These are phyloP conservation scores for Populus deltoides DNA, from an alignment of 345 rosid species.

Conservation along the genomic window DNA sequence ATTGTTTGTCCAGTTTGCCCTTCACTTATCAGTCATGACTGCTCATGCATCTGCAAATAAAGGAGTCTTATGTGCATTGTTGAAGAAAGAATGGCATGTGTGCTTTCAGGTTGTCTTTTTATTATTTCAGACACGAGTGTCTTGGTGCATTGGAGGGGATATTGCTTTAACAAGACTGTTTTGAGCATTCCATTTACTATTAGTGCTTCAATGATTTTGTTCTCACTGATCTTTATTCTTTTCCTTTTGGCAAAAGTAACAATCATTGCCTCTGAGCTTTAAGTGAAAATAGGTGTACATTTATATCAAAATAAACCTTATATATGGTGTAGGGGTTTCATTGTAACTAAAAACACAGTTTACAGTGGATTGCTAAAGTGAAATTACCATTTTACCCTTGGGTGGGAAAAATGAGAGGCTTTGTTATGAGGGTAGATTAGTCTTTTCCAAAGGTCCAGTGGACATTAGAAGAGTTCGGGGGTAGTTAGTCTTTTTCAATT, in stretches of 20 bases:
- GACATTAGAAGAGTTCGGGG: too few relatives aligned
- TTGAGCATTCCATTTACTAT: background rate
- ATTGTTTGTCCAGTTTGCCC: background rate
- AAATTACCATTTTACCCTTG: too few relatives aligned
- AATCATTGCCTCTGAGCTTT: background rate
- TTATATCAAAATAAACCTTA: background rate
- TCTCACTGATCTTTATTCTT: too few relatives aligned
- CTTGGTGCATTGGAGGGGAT: background rate
- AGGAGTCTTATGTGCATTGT: background rate
- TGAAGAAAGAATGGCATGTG: background rate
- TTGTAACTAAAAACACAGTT: too few relatives aligned
- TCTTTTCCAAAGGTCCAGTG: too few relatives aligned
- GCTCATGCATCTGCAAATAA: background rate
- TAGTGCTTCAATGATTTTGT: background rate
- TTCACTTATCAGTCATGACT: conserved; percentile 3
- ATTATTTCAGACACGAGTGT: background rate
- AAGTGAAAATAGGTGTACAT: background rate
- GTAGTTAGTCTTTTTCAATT: too few relatives aligned
- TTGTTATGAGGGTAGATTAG: too few relatives aligned
- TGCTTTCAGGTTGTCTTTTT: background rate
- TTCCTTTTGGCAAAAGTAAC: background rate
- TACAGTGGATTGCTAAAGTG: too few relatives aligned
- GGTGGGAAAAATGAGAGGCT: too few relatives aligned
- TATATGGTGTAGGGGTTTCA: too few relatives aligned
- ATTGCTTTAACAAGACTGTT: background rate